Percentiles rank a stretch among this genome's conserved stretches.
These are phyloP conservation scores for Leptographium galeiforme DNA, from an alignment of 2,329 filamentous ascomycete genomes.

Conservation along the genomic window DNA sequence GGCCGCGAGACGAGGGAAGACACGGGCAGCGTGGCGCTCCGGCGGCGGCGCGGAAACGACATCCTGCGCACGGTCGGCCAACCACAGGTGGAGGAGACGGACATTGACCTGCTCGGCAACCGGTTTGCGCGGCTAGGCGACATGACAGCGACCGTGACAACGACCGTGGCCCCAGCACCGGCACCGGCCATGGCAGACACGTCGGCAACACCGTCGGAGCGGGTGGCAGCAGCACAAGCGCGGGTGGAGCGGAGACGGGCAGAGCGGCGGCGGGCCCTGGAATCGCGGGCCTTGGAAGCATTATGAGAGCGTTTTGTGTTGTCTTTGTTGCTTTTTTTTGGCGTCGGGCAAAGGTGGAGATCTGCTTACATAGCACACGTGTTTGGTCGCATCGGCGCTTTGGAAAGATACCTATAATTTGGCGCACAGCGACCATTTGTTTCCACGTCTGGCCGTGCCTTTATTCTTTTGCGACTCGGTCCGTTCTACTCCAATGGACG, in stretches of 20 bases:
- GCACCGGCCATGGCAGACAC: neutral
- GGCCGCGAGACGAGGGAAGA: neutral
- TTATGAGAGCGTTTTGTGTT: neutral
- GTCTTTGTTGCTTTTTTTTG: neutral
- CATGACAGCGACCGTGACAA: neutral
- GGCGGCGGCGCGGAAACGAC: slow-evolving; percentile 5
- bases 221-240: slow-evolving; percentile 40
- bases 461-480: neutral
- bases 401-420: too few relatives aligned
- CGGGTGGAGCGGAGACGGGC: slow-evolving; percentile 39
- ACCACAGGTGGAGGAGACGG: slow-evolving; percentile 15
- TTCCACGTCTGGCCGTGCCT: neutral
- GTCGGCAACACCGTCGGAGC: slow-evolving; percentile 30
- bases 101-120: slow-evolving; percentile 31
- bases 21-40: neutral
- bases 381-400: too few relatives aligned
- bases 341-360: neutral
- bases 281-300: slow-evolving; percentile 41
- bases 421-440: too few relatives aligned
- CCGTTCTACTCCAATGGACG: neutral
- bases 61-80: slow-evolving; percentile 5
- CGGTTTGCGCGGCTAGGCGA: slow-evolving; percentile 32
- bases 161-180: neutral
- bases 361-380: neutral
- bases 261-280: slow-evolving; percentile 27